A percentile compares a stretch with the other conserved stretches of the same genome.
phyloP scores from a whole-genome alignment of 2,329 filamentous ascomycete genomes.

The Aureobasidium lini region DNA sequence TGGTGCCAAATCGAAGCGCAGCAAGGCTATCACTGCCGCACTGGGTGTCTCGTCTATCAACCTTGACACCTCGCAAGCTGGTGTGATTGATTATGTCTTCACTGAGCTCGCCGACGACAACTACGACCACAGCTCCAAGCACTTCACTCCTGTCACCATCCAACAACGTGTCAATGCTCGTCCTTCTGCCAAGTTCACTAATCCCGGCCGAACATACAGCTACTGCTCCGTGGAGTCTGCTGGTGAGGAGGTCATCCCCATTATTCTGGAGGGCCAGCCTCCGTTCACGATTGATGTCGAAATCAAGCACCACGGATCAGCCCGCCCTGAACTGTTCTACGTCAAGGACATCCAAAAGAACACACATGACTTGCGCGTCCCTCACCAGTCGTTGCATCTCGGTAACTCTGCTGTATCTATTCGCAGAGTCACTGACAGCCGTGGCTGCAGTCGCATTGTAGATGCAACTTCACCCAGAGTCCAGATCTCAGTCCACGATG shows the following conservation, averaged over 20 bases:
- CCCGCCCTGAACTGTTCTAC: slow-evolving; percentile 70
- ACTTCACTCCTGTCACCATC: slow-evolving; percentile 60
- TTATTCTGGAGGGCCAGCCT: slow-evolving; percentile 71
- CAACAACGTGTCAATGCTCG: slow-evolving; percentile 79
- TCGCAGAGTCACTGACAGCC: slow-evolving; percentile 78
- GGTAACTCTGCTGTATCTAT: slow-evolving; percentile 87
- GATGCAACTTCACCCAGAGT: slow-evolving; percentile 62
- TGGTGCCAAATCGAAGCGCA: slow-evolving; percentile 57
- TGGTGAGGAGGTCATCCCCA: slow-evolving; percentile 74
- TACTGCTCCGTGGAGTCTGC: slow-evolving; percentile 82
- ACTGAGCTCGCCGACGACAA: slow-evolving; percentile 74
- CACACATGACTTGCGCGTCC: slow-evolving; percentile 73
- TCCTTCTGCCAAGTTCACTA: slow-evolving; percentile 72
- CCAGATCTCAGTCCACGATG: slow-evolving; percentile 86
- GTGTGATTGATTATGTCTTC: slow-evolving; percentile 81
- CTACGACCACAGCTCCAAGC: slow-evolving; percentile 65
- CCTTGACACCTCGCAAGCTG: slow-evolving; percentile 78
- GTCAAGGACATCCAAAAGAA: slow-evolving; percentile 72
- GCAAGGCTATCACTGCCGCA: slow-evolving; percentile 68
- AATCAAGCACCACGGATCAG: slow-evolving; percentile 81
- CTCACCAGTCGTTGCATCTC: slow-evolving; percentile 73
- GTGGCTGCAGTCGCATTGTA: slow-evolving; percentile 75
- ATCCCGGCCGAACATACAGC: slow-evolving; percentile 88
- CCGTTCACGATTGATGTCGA: slow-evolving; percentile 89
- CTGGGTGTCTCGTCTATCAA: slow-evolving; percentile 69